phyloP scores from a whole-genome alignment of 208 protist species.

The Zelonia costaricensis region DNA sequence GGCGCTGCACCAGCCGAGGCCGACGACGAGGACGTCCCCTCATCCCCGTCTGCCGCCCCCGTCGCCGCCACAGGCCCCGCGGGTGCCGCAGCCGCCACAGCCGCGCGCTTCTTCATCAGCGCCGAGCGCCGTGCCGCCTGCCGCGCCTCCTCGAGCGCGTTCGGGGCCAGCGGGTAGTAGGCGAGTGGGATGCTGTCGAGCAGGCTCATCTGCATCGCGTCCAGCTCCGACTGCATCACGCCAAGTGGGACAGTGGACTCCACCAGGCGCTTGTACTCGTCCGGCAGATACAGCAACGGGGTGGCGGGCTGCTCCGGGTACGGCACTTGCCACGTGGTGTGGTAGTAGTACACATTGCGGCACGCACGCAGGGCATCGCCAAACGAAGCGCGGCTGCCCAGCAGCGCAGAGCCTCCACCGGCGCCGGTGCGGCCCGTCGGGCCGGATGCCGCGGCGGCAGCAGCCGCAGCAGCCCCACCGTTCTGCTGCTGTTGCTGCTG shows the following conservation, averaged over 20 bases:
- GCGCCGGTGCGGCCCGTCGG: neutral
- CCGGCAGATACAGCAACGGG: slow-evolving; percentile 70
- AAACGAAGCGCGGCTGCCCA: slow-evolving; percentile 21
- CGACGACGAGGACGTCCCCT: slow-evolving; percentile 26
- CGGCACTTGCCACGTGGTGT: slow-evolving; percentile 65
- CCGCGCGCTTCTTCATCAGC: slow-evolving; percentile 21
- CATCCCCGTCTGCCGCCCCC: slow-evolving; percentile 27
- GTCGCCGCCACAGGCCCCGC: too few species aligned
- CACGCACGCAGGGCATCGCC: slow-evolving; percentile 57
- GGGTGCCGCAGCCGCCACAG: too few species aligned
- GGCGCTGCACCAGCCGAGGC: slow-evolving; percentile 37
- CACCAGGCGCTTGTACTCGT: slow-evolving; percentile 49
- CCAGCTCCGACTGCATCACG: slow-evolving; percentile 84
- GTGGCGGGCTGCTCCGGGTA: slow-evolving; percentile 51
- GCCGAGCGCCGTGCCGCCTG: slow-evolving; percentile 29
- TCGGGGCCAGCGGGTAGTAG: slow-evolving; percentile 61
- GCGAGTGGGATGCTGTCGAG: slow-evolving; percentile 68
- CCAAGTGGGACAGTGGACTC: slow-evolving; percentile 36
- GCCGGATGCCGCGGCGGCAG: neutral
- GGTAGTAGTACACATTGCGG: slow-evolving; percentile 62
- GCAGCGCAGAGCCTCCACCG: slow-evolving; percentile 12
- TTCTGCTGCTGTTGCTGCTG: slow-evolving; percentile 14
- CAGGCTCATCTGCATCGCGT: slow-evolving; percentile 69
- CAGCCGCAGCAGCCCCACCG: slow-evolving; percentile 1
- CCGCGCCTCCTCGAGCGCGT: slow-evolving; percentile 45